Evolutionary conservation across 2,329 filamentous ascomycete genomes (phyloP).

Genomic region (Cladophialophora immunda): DNA sequence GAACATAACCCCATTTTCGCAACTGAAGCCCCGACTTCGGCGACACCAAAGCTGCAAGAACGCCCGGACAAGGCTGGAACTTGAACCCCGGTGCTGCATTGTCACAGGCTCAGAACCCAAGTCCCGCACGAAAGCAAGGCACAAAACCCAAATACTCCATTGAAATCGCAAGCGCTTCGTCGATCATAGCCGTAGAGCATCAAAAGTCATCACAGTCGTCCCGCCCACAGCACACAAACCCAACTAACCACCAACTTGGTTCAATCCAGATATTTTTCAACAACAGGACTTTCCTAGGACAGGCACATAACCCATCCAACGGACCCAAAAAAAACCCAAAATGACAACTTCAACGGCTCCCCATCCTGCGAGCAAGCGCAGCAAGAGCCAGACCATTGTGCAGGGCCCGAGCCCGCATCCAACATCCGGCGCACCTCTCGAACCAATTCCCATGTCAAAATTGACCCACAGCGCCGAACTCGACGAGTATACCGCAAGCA

Average conservation of each 20-base stretch:
- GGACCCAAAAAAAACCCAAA: neutral
- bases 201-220: neutral
- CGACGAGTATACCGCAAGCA: constrained; percentile 40
- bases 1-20: neutral
- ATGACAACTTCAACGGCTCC: constrained; percentile 24
- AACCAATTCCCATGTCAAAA: constrained; percentile 30
- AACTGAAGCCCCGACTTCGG: neutral
- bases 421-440: constrained; percentile 13
- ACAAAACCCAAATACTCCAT: neutral
- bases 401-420: neutral
- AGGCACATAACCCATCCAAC: neutral
- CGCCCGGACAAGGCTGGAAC: neutral
- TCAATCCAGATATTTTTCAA: neutral
- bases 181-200: neutral
- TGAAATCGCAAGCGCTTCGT: neutral
- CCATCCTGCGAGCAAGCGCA: constrained; percentile 22
- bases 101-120: neutral
- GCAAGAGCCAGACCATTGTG: constrained; percentile 13
- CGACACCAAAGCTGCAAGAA: neutral
- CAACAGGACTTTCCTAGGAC: neutral
- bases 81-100: neutral
- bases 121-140: neutral
- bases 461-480: constrained; percentile 34
- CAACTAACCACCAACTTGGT: neutral
- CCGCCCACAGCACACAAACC: neutral